phyloP scores from a whole-genome alignment of 805 yeast species.

The Starmerella geochares region DNA sequence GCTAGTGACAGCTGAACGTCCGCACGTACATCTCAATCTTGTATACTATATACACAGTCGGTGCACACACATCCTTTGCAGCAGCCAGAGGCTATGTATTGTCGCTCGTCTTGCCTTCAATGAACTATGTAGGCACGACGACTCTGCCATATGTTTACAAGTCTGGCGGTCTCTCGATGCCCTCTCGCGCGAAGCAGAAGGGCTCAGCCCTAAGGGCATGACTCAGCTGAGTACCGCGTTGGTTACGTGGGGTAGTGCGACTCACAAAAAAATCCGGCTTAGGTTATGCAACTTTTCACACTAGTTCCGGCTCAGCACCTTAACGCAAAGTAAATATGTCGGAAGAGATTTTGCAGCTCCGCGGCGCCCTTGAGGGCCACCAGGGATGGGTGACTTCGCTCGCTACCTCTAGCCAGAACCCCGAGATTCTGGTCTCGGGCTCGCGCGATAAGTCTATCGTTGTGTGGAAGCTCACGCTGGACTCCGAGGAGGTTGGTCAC shows the following conservation, averaged over 20 bases:
- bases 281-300: conserved; percentile 8
- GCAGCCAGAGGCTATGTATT: too few species aligned
- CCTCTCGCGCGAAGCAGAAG: too few species aligned
- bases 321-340: conserved; percentile 26
- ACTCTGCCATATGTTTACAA: too few species aligned
- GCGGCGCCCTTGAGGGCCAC: conserved; percentile 95
- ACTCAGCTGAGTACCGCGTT: conserved; percentile 17
- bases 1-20: too few species aligned
- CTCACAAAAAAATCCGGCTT: conserved; percentile 4
- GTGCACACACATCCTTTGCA: too few species aligned
- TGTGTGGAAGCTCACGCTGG: conserved; percentile 95
- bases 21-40: too few species aligned
- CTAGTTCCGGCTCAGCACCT: not conserved
- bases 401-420: conserved; percentile 96
- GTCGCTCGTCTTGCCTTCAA: too few species aligned
- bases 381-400: conserved; percentile 87
- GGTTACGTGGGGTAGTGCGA: conserved; percentile 23
- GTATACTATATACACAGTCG: too few species aligned
- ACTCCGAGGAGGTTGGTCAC: conserved; percentile 94
- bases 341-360: conserved; percentile 90
- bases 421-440: conserved; percentile 95
- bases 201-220: conserved; percentile 7
- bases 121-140: too few species aligned
- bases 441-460: conserved; percentile 98
- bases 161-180: too few species aligned